A percentile compares a stretch with the other conserved stretches of the same genome.
Conservation (phyloP, 1,284 basidiomycete species). For the Fomitopsis schrenkii region DNA sequence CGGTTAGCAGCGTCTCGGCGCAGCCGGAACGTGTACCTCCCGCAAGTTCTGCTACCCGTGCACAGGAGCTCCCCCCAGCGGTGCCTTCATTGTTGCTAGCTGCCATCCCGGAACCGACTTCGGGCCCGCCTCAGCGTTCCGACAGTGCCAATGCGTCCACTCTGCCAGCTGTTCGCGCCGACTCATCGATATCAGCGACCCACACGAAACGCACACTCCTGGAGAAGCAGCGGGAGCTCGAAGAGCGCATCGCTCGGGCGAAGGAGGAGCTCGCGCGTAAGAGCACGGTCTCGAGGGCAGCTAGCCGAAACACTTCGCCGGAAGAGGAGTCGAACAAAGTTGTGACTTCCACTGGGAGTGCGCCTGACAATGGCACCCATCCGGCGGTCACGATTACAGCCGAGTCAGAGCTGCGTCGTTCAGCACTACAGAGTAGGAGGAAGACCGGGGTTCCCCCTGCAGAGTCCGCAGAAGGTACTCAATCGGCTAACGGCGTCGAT, state of each 20-base stretch:
- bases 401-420: neutral
- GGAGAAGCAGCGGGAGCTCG: constrained; percentile 38
- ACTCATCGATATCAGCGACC: neutral
- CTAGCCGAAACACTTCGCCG: neutral
- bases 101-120: neutral
- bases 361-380: too few relatives aligned
- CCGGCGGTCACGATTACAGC: neutral
- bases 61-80: too few relatives aligned
- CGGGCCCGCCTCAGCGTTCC: neutral
- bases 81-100: neutral
- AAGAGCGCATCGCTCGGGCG: constrained; percentile 35
- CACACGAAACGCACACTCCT: constrained; percentile 31
- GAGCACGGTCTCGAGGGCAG: neutral
- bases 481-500: too few relatives aligned
- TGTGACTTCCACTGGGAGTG: neutral
- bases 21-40: too few relatives aligned
- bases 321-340: neutral
- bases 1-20: too few relatives aligned
- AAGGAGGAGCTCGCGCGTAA: constrained; percentile 28
- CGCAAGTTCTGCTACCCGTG: too few relatives aligned
- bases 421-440: neutral
- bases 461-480: neutral
- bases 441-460: neutral
- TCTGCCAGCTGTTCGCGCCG: neutral
- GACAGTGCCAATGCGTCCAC: neutral